Evolutionary conservation across 1,284 basidiomycete species (phyloP).

Genomic region (Apiotrichum sp.): DNA sequence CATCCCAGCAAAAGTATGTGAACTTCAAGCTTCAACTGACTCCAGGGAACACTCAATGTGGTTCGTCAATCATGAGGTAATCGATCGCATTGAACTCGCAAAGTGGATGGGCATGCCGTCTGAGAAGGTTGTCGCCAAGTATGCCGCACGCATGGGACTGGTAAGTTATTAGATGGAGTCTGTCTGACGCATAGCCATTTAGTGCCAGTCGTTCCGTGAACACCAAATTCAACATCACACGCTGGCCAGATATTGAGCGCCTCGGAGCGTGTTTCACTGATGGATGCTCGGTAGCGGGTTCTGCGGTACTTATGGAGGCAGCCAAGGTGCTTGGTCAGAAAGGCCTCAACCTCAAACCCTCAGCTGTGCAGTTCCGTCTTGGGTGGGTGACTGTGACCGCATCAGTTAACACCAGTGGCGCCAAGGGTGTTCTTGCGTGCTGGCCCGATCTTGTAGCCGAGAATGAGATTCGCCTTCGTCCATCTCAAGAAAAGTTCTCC

Average conservation of each 20-base stretch:
- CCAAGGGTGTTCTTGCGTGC: slow-evolving; percentile 43
- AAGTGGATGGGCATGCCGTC: slow-evolving; percentile 39
- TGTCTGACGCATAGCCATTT: slow-evolving; percentile 25
- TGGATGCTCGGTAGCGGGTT: slow-evolving; percentile 39
- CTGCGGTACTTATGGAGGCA: slow-evolving; percentile 33
- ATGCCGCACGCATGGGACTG: slow-evolving; percentile 41
- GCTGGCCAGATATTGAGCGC: slow-evolving; percentile 12
- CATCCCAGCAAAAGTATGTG: slow-evolving; percentile 41
- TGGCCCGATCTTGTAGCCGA: slow-evolving; percentile 34
- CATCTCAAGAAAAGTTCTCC: slow-evolving; percentile 43
- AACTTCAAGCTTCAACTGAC: slow-evolving; percentile 7
- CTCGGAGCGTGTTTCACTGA: slow-evolving; percentile 42
- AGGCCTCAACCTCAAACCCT: slow-evolving; percentile 30
- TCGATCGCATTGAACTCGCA: slow-evolving; percentile 30
- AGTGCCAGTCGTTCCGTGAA: slow-evolving; percentile 36
- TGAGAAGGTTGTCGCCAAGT: slow-evolving; percentile 45
- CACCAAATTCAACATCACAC: slow-evolving; percentile 16
- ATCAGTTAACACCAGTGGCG: slow-evolving; percentile 31
- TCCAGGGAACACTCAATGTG: slow-evolving; percentile 43
- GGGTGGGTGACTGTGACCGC: slow-evolving; percentile 23
- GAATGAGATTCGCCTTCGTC: slow-evolving; percentile 35
- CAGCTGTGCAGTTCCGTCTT: slow-evolving; percentile 45
- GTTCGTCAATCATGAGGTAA: slow-evolving; percentile 37
- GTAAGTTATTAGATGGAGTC: slow-evolving; percentile 17
- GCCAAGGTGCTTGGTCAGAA: slow-evolving; percentile 31